Conservation (phyloP, 108 stramenopile genomes). For the Epipyxis sp. region DNA sequence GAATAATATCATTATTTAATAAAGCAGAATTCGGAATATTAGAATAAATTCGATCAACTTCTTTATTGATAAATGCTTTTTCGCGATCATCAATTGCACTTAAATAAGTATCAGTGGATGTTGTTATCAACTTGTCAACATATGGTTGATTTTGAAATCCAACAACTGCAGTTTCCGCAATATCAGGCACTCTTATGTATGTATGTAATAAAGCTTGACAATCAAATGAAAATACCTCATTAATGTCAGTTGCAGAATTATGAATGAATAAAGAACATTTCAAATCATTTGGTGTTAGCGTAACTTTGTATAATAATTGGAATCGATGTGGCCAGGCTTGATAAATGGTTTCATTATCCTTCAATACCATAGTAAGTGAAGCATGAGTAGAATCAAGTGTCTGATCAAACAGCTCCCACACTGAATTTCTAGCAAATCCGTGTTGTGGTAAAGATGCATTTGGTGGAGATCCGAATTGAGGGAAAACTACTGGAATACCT, state of each 20-base stretch:
- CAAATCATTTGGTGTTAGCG: constrained; percentile 38
- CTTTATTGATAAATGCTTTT: no score
- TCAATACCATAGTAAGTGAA: constrained; percentile 34
- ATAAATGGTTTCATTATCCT: constrained; percentile 39
- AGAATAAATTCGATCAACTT: no score
- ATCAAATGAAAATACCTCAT: constrained; percentile 27
- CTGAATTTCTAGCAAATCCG: constrained; percentile 49
- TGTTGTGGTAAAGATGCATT: constrained; percentile 53
- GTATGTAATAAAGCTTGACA: constrained; percentile 56
- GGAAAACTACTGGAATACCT: constrained; percentile 50
- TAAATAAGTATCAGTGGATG: no score
- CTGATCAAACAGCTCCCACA: constrained; percentile 33
- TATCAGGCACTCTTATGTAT: constrained; percentile 47
- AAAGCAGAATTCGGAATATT: no score
- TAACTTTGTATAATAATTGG: constrained; percentile 45
- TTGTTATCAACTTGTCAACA: constrained; percentile 52
- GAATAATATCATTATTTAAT: no score
- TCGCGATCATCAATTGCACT: no score
- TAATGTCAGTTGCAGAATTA: constrained; percentile 45
- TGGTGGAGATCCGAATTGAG: constrained; percentile 54
- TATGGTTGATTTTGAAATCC: constrained; percentile 45
- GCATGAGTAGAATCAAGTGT: not conserved
- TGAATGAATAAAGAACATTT: constrained; percentile 37
- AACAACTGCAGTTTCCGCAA: constrained; percentile 28
- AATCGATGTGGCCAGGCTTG: constrained; percentile 32